Percentiles rank a stretch among this genome's conserved stretches.
phyloP scores from a whole-genome alignment of 805 yeast species.

The Candida argentea region DNA sequence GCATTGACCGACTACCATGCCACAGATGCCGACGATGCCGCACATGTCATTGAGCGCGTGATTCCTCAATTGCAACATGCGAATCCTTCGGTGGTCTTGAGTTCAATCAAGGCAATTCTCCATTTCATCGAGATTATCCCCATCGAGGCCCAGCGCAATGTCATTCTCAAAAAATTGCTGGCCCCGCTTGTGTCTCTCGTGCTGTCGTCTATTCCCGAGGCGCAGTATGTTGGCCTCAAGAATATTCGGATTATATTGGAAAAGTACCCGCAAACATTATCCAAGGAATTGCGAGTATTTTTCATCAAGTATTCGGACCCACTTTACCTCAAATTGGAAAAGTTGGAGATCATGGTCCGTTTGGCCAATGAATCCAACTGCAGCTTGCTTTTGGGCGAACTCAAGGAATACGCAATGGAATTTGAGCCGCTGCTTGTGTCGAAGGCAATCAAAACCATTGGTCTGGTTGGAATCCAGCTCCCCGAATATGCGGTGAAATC shows the following conservation, averaged over 20 bases:
- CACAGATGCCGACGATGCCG: constrained; percentile 52
- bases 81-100: constrained; percentile 87
- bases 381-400: constrained; percentile 51
- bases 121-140: constrained; percentile 48
- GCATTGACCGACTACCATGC: constrained; percentile 69
- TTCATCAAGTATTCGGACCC: constrained; percentile 86
- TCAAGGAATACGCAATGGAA: constrained; percentile 76
- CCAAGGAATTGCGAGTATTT: constrained; percentile 77
- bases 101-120: constrained; percentile 72
- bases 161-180: constrained; percentile 57
- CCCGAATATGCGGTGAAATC: constrained; percentile 44
- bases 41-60: constrained; percentile 78
- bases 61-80: constrained; percentile 95
- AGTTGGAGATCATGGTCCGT: constrained; percentile 64
- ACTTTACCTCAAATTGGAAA: constrained; percentile 64
- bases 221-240: constrained; percentile 86
- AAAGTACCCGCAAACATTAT: constrained; percentile 71
- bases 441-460: constrained; percentile 56
- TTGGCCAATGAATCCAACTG: constrained; percentile 54
- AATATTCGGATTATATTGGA: constrained; percentile 85
- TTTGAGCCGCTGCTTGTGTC: constrained; percentile 71
- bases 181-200: constrained; percentile 84
- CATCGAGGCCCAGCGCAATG: constrained; percentile 28
- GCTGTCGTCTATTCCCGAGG: constrained; percentile 78
- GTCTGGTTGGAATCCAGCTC: constrained; percentile 61